These are phyloP conservation scores for Yamadazyma sp. DNA, from an alignment of 1,139 yeast species.

Conservation along the genomic window DNA sequence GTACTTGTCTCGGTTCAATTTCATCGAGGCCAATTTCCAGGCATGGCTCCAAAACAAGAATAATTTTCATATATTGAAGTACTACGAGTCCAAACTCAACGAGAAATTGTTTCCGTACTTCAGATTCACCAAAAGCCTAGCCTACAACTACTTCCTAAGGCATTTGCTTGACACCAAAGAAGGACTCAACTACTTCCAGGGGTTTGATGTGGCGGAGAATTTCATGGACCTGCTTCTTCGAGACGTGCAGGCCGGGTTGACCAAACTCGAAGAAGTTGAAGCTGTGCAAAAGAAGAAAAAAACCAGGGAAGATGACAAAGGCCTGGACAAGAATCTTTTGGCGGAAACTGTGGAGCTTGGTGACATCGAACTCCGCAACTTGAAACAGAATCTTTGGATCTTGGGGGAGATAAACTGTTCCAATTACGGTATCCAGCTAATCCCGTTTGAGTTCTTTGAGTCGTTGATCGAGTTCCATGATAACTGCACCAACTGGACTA, in stretches of 20 bases:
- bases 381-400: conserved; percentile 85
- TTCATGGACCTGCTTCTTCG: conserved; percentile 28
- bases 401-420: conserved; percentile 80
- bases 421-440: conserved; percentile 59
- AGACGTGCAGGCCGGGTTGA: conserved; percentile 21
- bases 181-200: conserved; percentile 53
- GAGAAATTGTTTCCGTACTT: conserved; percentile 28
- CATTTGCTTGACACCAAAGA: conserved; percentile 79
- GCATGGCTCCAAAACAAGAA: conserved; percentile 25
- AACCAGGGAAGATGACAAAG: conserved; percentile 2
- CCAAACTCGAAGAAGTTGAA: conserved; percentile 13
- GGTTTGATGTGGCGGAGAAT: conserved; percentile 20
- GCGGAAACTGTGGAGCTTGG: conserved; percentile 1
- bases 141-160: conserved; percentile 55
- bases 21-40: conserved; percentile 30
- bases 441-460: conserved; percentile 42
- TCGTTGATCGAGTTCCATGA: conserved; percentile 49
- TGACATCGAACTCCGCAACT: conserved; percentile 35
- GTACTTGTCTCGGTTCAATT: conserved; percentile 35
- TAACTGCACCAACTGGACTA: conserved; percentile 56
- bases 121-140: conserved; percentile 12
- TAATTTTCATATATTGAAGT: conserved; percentile 10
- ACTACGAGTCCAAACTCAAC: conserved; percentile 13
- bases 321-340: too few species aligned
- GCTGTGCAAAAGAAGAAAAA: conserved; percentile 6